These are phyloP conservation scores for Aquilaria malaccensis DNA, from an alignment of 345 rosid genomes.

Conservation along the genomic window DNA sequence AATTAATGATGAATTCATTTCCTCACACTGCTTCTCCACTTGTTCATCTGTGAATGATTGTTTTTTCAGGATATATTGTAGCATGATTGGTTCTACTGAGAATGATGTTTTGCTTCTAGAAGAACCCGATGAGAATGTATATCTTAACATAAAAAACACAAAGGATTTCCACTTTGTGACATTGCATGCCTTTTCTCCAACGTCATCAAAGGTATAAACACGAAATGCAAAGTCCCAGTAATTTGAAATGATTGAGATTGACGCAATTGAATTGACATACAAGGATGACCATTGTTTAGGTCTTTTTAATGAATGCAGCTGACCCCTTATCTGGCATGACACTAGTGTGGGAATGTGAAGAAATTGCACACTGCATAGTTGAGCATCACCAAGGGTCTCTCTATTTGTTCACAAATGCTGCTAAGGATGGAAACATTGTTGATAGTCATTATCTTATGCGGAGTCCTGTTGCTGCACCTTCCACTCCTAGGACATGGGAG, in stretches of 20 bases:
- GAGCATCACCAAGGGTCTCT: constrained; percentile 91
- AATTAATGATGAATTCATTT: constrained; percentile 7
- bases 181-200: constrained; percentile 61
- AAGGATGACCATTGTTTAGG: constrained; percentile 58
- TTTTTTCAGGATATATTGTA: constrained; percentile 53
- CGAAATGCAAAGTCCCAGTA: constrained; percentile 3
- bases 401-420: constrained; percentile 81
- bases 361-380: constrained; percentile 69
- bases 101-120: constrained; percentile 80
- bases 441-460: constrained; percentile 79
- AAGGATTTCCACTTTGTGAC: constrained; percentile 77
- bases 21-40: not conserved
- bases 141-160: constrained; percentile 63
- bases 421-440: constrained; percentile 44
- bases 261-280: constrained; percentile 8
- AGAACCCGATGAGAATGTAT: constrained; percentile 60
- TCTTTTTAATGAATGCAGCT: constrained; percentile 90
- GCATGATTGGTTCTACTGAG: constrained; percentile 87
- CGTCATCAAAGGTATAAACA: constrained; percentile 65
- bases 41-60: not conserved
- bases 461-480: constrained; percentile 40
- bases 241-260: constrained; percentile 6
- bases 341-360: constrained; percentile 81
- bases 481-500: constrained; percentile 70
- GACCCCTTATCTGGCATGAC: constrained; percentile 73